Percentiles rank a stretch among this genome's conserved stretches.
Evolutionary conservation across 225 moss, liverwort and hornwort species (phyloP).

Genomic region (Marchantia paleacea): DNA sequence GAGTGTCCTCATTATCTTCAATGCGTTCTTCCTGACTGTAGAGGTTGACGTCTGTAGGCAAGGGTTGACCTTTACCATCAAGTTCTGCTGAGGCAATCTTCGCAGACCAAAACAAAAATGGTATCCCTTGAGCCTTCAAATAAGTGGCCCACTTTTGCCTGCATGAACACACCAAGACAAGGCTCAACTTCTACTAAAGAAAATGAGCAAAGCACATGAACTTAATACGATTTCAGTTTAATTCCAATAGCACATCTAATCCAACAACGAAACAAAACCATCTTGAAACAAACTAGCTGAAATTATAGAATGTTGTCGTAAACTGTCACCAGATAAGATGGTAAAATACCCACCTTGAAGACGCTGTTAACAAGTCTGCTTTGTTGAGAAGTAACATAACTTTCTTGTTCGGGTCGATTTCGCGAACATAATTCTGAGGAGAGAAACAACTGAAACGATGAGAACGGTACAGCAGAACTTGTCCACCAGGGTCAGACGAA

Average conservation of each 20-base stretch:
- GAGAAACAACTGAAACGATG: not conserved
- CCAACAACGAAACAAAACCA: not conserved
- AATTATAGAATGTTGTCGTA: not conserved
- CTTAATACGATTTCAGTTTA: too few relatives aligned
- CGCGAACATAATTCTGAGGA: conserved; percentile 59
- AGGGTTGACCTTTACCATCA: conserved; percentile 62
- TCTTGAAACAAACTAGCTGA: not conserved
- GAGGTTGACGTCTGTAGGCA: conserved; percentile 9
- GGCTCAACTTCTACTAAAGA: not conserved
- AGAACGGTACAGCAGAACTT: not conserved
- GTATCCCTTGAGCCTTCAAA: conserved; percentile 61
- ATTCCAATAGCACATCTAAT: not conserved
- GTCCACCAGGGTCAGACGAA: not conserved
- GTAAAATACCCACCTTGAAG: conserved; percentile 49
- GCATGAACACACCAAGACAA: conserved; percentile 17
- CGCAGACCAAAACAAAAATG: conserved; percentile 96
- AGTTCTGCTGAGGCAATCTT: conserved; percentile 79
- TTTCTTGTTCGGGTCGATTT: conserved; percentile 71
- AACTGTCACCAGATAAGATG: too few relatives aligned
- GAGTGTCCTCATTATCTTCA: conserved; percentile 47
- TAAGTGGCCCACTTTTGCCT: conserved; percentile 80
- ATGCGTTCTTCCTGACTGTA: conserved; percentile 19
- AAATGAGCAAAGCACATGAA: too few relatives aligned
- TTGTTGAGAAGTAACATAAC: conserved; percentile 88
- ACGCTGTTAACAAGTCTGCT: conserved; percentile 68